Percentiles rank a stretch among this genome's conserved stretches.
phyloP scores from a whole-genome alignment of 352 stramenopile genomes.

The Phytophthora niederhauseri region DNA sequence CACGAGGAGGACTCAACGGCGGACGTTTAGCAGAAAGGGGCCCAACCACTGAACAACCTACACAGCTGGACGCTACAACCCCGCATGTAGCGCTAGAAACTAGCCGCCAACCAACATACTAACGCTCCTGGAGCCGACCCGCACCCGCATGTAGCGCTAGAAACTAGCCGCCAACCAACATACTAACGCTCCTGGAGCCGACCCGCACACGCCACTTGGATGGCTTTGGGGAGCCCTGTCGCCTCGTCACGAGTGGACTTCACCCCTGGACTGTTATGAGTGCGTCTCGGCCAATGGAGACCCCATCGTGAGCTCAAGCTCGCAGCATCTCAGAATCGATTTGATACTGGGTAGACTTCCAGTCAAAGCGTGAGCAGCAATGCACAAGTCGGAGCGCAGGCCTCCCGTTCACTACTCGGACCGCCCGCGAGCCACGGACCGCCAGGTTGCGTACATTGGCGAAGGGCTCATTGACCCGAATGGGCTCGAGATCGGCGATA shows the following conservation, averaged over 20 bases:
- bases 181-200: neutral
- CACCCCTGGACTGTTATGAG: neutral
- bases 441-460: slow-evolving; percentile 48
- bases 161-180: neutral
- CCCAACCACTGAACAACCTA: neutral
- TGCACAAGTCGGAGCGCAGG: neutral
- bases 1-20: neutral
- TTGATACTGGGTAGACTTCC: neutral
- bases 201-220: neutral
- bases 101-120: neutral
- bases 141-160: no score
- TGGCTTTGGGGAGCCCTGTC: neutral
- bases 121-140: neutral
- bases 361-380: no score
- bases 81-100: neutral
- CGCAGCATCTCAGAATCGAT: slow-evolving; percentile 9
- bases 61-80: neutral
- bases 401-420: slow-evolving; percentile 10
- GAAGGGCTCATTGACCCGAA: slow-evolving; percentile 56
- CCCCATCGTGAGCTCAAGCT: neutral
- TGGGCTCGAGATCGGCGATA: slow-evolving; percentile 35
- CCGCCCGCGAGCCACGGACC: slow-evolving; percentile 14
- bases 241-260: neutral
- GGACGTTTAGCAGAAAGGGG: neutral
- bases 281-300: neutral